A percentile compares a stretch with the other conserved stretches of the same genome.
Evolutionary conservation across 1,139 yeast species (phyloP).

Genomic region (Kodamaea ohmeri): DNA sequence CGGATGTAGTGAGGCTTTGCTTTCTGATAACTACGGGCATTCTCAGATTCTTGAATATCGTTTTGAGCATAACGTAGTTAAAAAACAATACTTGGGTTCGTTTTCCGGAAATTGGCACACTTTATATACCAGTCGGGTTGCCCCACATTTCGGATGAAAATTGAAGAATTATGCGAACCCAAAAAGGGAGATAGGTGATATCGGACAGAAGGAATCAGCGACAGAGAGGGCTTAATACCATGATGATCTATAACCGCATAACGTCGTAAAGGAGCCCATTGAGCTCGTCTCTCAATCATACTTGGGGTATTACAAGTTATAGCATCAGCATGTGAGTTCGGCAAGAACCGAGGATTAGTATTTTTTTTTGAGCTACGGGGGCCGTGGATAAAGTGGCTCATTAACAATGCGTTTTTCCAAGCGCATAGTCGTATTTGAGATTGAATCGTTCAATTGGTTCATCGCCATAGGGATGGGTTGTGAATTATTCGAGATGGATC

Average conservation of each 20-base stretch:
- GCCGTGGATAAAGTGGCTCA: background rate
- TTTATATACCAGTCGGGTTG: background rate
- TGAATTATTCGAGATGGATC: no score
- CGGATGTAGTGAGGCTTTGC: constrained; percentile 28
- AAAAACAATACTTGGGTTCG: background rate
- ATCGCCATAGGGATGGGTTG: no score
- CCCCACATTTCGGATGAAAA: constrained; percentile 5
- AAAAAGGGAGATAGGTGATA: background rate
- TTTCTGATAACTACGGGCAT: constrained; percentile 14
- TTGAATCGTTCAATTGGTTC: no score
- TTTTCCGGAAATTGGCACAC: background rate
- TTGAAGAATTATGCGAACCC: background rate
- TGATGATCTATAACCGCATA: no score
- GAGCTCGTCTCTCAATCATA: background rate
- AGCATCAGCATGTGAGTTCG: constrained; percentile 1
- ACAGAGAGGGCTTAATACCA: no score
- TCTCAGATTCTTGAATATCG: constrained; percentile 6
- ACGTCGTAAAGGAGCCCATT: no score
- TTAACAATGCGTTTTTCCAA: no score
- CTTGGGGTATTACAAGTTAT: background rate
- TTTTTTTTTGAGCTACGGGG: background rate
- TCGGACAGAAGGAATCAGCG: no score
- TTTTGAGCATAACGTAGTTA: constrained; percentile 5
- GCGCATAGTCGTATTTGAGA: no score
- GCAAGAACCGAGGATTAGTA: constrained; percentile 1